Evolutionary conservation across 257 asterid species (phyloP).

Genomic region (Phtheirospermum japonicum): DNA sequence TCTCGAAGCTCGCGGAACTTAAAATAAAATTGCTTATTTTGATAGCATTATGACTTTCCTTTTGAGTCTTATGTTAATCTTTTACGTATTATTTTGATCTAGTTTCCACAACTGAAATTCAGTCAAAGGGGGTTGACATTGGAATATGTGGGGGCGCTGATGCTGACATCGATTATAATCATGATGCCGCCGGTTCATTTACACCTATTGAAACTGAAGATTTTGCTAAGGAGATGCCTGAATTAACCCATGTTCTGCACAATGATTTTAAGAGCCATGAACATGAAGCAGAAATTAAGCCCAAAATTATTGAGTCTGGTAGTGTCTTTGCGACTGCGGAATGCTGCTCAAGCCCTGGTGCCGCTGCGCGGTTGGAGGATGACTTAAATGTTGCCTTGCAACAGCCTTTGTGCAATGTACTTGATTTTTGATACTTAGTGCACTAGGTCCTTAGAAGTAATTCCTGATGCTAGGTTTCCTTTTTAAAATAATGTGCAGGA

Average conservation of each 20-base stretch:
- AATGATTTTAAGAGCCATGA: constrained; percentile 22
- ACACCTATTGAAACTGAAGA: constrained; percentile 29
- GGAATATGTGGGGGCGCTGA: constrained; percentile 24
- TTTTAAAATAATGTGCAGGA: constrained; percentile 46
- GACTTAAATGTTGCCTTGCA: constrained; percentile 27
- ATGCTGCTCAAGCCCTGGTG: constrained; percentile 29
- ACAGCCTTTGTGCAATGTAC: constrained; percentile 36
- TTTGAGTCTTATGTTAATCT: constrained; percentile 17
- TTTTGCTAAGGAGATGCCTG: constrained; percentile 24
- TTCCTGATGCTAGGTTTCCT: constrained; percentile 26
- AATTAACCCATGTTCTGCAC: constrained; percentile 21
- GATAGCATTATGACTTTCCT: not conserved
- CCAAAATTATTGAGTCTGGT: constrained; percentile 25
- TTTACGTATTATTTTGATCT: constrained; percentile 16
- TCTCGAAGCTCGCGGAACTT: not conserved
- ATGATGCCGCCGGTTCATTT: constrained; percentile 30
- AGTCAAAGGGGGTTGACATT: constrained; percentile 31
- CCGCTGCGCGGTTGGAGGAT: constrained; percentile 31
- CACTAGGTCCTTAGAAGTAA: constrained; percentile 18
- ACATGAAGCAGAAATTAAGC: constrained; percentile 29
- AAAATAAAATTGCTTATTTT: not conserved
- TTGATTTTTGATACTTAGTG: constrained; percentile 16
- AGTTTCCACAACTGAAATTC: constrained; percentile 33
- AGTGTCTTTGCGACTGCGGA: constrained; percentile 20
- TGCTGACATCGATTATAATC: constrained; percentile 28